Base-by-base conservation (phyloP, 176 grass and related monocot species). In the Poa annua region DNA sequence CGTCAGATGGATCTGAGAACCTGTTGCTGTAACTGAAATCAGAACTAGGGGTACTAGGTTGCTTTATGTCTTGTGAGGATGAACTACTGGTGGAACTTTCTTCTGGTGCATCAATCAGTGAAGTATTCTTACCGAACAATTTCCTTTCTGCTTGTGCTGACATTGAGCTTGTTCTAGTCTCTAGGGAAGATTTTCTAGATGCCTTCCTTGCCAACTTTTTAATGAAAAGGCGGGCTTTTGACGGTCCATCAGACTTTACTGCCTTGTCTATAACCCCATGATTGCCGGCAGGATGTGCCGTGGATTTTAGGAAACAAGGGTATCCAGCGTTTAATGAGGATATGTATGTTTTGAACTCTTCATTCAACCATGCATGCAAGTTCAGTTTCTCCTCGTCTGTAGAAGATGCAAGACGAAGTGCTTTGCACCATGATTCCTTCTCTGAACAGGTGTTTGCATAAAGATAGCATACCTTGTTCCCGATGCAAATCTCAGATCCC, bases 381-480 rank as follows among this genome's bases (percentile, higher is more conserved):
- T 59, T 41, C 25, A 81, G 71, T 74, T 93, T 93, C 33, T 55
- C 71, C 32, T 54, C 55, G 63, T 97, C 88, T 74, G 84, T 45
- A n/a, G 57, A 85, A 24, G 86, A 89, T 75, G 91, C 94, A 85
- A 97, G 90, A 72, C 79, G 78, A 41, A 97, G 91, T 51, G 86
- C 84, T 91, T 89, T 91, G 51, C 88, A 97, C 94, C 94, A 97
- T 50, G 94, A 97, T 88, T 97, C 94, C 78, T 97, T 97, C 65
- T 97, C 94, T 89, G 82, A 97, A 75, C 86, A 91, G 54, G 94
- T 97, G 56, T 91, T 87, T 57, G 77, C 79, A 36, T 93, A 97
- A 45, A 97, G 70, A 75, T 89, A 91, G 50, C 82, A 89, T 78
- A 73, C 90, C 83, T 89, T 91, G 84, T 66, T 91, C 22, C 87